Evolutionary conservation across 371 early-diverging fungal species (phyloP).

Genomic region (Saksenaea vasiformis): DNA sequence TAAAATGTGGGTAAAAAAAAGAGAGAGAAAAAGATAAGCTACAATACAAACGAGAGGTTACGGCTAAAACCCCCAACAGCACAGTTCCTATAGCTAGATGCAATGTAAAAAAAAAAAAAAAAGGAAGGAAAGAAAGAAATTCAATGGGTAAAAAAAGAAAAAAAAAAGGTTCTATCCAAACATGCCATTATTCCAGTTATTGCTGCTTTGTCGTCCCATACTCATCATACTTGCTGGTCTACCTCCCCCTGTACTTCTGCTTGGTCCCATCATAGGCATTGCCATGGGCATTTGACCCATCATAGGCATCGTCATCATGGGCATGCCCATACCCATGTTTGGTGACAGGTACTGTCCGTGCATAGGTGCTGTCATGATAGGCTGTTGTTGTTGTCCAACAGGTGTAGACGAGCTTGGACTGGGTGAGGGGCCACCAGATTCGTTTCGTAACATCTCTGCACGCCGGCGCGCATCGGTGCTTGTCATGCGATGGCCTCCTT

Average conservation of each 20-base stretch:
- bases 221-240: slow-evolving; percentile 18
- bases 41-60: too few species aligned
- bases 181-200: slow-evolving; percentile 1
- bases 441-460: slow-evolving; percentile 23
- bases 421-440: slow-evolving; percentile 12
- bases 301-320: slow-evolving; percentile 5
- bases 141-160: not conserved
- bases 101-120: not conserved
- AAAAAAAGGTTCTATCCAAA: not conserved
- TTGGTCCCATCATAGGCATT: slow-evolving; percentile 6
- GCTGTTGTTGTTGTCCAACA: not conserved
- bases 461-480: slow-evolving; percentile 25
- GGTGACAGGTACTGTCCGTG: slow-evolving; percentile 1
- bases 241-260: slow-evolving; percentile 7
- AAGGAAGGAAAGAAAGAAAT: not conserved
- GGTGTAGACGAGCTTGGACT: slow-evolving; percentile 19
- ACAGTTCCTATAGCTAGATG: not conserved
- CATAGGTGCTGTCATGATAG: slow-evolving; percentile 3
- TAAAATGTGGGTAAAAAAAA: too few species aligned
- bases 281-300: not conserved
- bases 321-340: slow-evolving; percentile 8
- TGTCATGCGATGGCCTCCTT: slow-evolving; percentile 2
- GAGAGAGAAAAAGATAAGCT: too few species aligned
- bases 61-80: too few species aligned
- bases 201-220: not conserved